These are phyloP conservation scores for Raffaelea ambrosiae DNA, from an alignment of 2,329 filamentous ascomycete genomes.

Conservation along the genomic window DNA sequence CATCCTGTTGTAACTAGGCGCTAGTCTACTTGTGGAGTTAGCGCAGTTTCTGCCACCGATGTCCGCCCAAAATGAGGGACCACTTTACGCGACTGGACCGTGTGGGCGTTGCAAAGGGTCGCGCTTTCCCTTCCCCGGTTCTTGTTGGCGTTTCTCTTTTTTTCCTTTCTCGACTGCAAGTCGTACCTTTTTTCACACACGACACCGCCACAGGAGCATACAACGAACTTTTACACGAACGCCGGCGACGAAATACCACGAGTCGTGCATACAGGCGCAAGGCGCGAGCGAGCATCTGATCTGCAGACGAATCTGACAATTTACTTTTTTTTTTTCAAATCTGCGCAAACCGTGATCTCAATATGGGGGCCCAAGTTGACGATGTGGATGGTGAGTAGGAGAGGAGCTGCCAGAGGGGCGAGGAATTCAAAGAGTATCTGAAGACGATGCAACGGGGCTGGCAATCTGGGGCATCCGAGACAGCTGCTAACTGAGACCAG, in stretches of 20 bases:
- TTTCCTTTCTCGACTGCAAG: background rate
- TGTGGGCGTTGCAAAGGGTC: background rate
- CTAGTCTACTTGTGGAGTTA: no score
- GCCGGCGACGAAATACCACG: no score
- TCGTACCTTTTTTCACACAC: background rate
- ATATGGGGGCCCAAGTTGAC: constrained; percentile 28
- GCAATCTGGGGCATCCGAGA: background rate
- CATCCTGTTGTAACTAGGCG: no score
- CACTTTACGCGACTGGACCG: constrained; percentile 11
- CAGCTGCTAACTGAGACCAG: constrained; percentile 17
- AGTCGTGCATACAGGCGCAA: no score
- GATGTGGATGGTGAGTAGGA: constrained; percentile 36
- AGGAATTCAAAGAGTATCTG: background rate
- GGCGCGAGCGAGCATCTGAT: no score
- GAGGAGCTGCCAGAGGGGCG: background rate
- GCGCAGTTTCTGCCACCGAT: constrained; percentile 1
- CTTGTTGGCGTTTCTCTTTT: background rate
- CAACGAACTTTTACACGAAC: no score
- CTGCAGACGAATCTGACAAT: no score
- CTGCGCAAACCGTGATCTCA: no score
- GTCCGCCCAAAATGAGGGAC: background rate
- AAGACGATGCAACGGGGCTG: no score
- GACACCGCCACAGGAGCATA: background rate
- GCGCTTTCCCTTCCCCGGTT: background rate
- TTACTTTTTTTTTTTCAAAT: no score